These are phyloP conservation scores for Ustilago xerochloae DNA, from an alignment of 1,284 basidiomycete species.

Conservation along the genomic window DNA sequence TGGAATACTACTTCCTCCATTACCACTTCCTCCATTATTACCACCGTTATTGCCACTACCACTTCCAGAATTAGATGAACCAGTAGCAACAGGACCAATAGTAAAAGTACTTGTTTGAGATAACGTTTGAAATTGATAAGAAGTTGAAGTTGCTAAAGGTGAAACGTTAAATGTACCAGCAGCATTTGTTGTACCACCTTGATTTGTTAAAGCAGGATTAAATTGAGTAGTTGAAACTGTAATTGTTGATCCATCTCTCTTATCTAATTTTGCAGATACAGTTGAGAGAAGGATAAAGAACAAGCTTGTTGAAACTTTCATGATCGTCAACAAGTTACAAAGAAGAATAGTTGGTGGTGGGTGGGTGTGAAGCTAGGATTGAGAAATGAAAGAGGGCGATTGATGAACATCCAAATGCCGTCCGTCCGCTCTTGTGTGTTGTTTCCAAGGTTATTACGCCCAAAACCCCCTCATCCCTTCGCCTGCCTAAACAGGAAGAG, in stretches of 20 bases:
- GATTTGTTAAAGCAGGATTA: slow-evolving; percentile 45
- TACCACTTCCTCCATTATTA: background rate
- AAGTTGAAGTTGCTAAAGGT: slow-evolving; percentile 42
- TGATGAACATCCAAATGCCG: no score
- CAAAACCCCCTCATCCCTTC: no score
- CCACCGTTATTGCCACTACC: background rate
- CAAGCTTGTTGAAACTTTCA: background rate
- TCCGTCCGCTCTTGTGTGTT: no score
- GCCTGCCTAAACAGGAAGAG: no score
- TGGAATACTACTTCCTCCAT: background rate
- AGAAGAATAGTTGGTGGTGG: no score
- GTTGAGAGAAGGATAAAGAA: background rate
- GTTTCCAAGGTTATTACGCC: no score
- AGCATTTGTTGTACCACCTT: slow-evolving; percentile 57
- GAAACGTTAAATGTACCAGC: slow-evolving; percentile 59
- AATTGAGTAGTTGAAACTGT: slow-evolving; percentile 40
- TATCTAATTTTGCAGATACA: background rate
- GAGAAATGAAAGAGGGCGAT: no score
- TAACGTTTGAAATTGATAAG: slow-evolving; percentile 33
- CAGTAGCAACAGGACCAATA: background rate
- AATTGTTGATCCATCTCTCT: slow-evolving; percentile 33
- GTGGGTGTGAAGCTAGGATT: no score
- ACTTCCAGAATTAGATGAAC: background rate
- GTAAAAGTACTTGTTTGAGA: slow-evolving; percentile 42
- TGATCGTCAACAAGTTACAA: no score